A percentile compares a stretch with the other conserved stretches of the same genome.
Conservation (phyloP, 1,284 basidiomycete species). For the Sphagnurus paluster region DNA sequence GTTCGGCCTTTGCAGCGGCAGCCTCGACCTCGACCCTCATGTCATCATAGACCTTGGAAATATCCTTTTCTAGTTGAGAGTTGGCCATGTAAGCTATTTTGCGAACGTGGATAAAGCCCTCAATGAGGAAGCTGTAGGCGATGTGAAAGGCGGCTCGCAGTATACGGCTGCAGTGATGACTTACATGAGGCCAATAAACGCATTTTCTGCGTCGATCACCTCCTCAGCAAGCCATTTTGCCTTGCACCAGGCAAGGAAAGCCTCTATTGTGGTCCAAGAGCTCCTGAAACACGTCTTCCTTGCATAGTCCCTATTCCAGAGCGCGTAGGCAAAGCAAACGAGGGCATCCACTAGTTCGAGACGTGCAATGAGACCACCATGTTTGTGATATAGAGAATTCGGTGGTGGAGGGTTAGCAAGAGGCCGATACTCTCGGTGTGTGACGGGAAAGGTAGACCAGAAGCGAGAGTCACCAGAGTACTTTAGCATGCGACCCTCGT, state of each 20-base stretch:
- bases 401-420: slow-evolving; percentile 60
- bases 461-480: slow-evolving; percentile 75
- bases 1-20: slow-evolving; percentile 48
- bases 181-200: slow-evolving; percentile 76
- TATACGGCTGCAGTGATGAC: slow-evolving; percentile 26
- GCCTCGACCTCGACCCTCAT: slow-evolving; percentile 41
- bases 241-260: slow-evolving; percentile 66
- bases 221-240: slow-evolving; percentile 64
- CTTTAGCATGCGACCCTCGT: slow-evolving; percentile 65
- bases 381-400: slow-evolving; percentile 67
- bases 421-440: slow-evolving; percentile 62
- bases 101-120: slow-evolving; percentile 66
- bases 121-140: slow-evolving; percentile 63
- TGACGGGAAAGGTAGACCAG: slow-evolving; percentile 66
- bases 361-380: slow-evolving; percentile 67
- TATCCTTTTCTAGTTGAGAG: slow-evolving; percentile 42
- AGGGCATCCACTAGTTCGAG: slow-evolving; percentile 75
- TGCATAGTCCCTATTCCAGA: slow-evolving; percentile 68
- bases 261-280: slow-evolving; percentile 64
- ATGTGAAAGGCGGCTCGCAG: slow-evolving; percentile 27
- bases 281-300: slow-evolving; percentile 49
- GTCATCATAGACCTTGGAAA: slow-evolving; percentile 39
- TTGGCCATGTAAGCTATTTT: slow-evolving; percentile 51
- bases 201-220: slow-evolving; percentile 68
- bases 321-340: slow-evolving; percentile 70